Conservation (phyloP, 2,329 filamentous ascomycete species). For the Claviceps quebecensis region DNA sequence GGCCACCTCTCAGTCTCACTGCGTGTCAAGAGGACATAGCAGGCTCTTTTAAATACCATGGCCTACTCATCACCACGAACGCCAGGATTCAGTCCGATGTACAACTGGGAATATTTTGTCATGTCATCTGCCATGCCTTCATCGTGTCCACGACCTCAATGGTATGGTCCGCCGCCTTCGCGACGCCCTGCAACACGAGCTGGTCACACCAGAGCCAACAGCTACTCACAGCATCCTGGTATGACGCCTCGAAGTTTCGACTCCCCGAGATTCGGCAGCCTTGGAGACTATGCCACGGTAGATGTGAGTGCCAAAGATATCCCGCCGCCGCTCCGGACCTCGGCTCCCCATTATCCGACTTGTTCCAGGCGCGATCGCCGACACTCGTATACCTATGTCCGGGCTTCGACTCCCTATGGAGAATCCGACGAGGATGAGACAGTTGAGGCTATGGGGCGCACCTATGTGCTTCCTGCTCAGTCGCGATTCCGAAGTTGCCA, state of each 20-base stretch:
- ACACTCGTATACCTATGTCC: conserved; percentile 44
- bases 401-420: conserved; percentile 43
- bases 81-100: conserved; percentile 32
- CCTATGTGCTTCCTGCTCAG: conserved; percentile 38
- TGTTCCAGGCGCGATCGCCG: conserved; percentile 36
- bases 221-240: conserved; percentile 21
- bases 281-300: conserved; percentile 48
- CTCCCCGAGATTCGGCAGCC: conserved; percentile 48
- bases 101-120: conserved; percentile 38
- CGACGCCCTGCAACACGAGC: conserved; percentile 41
- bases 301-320: conserved; percentile 49
- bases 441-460: conserved; percentile 37
- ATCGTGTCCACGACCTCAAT: conserved; percentile 40
- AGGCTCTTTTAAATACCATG: conserved; percentile 23
- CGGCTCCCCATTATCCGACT: conserved; percentile 19
- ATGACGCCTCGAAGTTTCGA: conserved; percentile 34
- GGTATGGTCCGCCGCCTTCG: conserved; percentile 33
- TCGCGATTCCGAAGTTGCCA: conserved; percentile 24
- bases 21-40: conserved; percentile 20
- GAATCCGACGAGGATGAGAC: conserved; percentile 52
- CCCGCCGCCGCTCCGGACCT: conserved; percentile 29
- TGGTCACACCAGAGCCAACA: conserved; percentile 22
- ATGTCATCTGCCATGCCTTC: conserved; percentile 42
- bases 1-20: not conserved
- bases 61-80: conserved; percentile 26